Percentiles rank a stretch among this genome's conserved stretches.
Conservation (phyloP, 345 rosid species). For the Murraya koenigii region DNA sequence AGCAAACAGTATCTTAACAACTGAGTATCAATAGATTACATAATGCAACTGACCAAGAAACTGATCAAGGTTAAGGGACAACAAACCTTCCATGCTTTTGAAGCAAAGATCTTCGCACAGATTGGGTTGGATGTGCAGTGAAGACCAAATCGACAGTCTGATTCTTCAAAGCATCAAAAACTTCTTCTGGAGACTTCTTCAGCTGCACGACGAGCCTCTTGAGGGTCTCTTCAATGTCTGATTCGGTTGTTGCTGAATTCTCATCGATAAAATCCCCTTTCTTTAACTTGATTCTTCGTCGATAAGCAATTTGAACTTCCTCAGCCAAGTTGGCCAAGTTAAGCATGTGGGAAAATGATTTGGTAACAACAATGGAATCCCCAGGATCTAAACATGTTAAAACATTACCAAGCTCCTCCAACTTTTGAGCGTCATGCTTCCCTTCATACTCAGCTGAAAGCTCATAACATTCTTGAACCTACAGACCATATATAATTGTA, state of each 20-base stretch:
- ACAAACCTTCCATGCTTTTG: constrained; percentile 93
- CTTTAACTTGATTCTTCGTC: constrained; percentile 79
- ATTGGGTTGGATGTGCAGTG: constrained; percentile 99
- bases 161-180: constrained; percentile 92
- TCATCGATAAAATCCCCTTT: constrained; percentile 91
- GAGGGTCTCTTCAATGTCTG: constrained; percentile 90
- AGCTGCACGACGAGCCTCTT: constrained; percentile 72
- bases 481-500: neutral
- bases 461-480: constrained; percentile 98
- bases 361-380: constrained; percentile 84
- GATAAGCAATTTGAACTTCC: constrained; percentile 92
- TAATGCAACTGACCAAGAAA: neutral
- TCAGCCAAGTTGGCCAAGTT: constrained; percentile 93
- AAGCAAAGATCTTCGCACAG: constrained; percentile 91
- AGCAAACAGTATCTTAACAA: neutral
- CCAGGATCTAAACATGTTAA: constrained; percentile 90
- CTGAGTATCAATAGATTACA: neutral
- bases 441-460: constrained; percentile 91
- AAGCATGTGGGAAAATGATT: constrained; percentile 95
- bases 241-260: constrained; percentile 77
- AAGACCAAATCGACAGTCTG: constrained; percentile 94
- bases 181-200: constrained; percentile 86
- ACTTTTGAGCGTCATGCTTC: constrained; percentile 62
- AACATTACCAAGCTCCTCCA: constrained; percentile 85
- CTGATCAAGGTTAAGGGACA: neutral